Evolutionary conservation across 2,329 filamentous ascomycete genomes (phyloP), one percentile per base, ranked within the genome.

Genomic region (Akanthomyces uredinophilus): DNA sequence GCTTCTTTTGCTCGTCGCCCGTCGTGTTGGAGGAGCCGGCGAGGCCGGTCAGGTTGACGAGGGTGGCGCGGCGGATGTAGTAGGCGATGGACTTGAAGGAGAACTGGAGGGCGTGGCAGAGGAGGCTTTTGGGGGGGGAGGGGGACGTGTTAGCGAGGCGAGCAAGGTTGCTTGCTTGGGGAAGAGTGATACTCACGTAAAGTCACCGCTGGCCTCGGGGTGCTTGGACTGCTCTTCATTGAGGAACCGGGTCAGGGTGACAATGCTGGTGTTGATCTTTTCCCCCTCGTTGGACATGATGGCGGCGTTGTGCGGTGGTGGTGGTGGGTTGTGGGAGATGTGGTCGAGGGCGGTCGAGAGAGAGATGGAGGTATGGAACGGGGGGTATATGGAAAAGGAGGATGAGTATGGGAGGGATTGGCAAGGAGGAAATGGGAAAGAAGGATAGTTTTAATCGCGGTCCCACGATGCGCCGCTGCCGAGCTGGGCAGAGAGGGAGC

Each of bases 71-170:
- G 71, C 94, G 93, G 77, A 99, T 99, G 83, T 97, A 99, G 84
- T 98, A 96, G 70, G 95, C 92, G 77, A 99, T 99, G 68, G 92
- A 96, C 83, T 99, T 99, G 89, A 99, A 99, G 67, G 95, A 94
- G 83, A 98, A 99, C 78, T 98, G 95, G 64, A 99, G 90, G 64
- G 95, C 93, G 76, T 99, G 95, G 83, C 92, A 97, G 64, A 99
- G 87, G 59, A 99, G 85, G 71, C 93, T 97, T 71, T n/a, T n/a
- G n/a, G n/a, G n/a, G n/a, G n/a, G n/a, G n/a, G n/a, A n/a, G n/a
- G 4, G 22, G n/a, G 6, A 2, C 35, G 18, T 27, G 55, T 63
- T 52, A 54, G 47, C 46, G 6, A 46, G 18, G 43, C 1, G 11
- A 14, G 8, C 5, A 14, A 14, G 8, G 3, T 43, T 43, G 27